Evolutionary conservation across 1,139 yeast genomes (phyloP).

Genomic region (Blastobotrys buckinghamii): DNA sequence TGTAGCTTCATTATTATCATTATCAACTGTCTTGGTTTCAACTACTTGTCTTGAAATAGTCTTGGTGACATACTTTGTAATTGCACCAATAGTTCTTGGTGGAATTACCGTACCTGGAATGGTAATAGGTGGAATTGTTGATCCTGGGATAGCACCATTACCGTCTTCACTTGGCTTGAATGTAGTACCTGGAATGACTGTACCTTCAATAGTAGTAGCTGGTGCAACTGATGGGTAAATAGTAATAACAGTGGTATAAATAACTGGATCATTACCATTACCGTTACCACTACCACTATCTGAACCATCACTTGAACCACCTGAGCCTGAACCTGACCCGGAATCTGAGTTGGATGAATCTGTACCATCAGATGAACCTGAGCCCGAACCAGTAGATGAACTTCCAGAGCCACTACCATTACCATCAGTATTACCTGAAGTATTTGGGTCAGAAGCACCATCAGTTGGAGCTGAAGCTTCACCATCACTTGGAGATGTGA

Average conservation of each 20-base stretch:
- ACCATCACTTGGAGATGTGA: conserved; percentile 8
- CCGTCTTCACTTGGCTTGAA: conserved; percentile 5
- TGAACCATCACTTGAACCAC: neutral
- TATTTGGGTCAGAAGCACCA: neutral
- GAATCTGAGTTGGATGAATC: neutral
- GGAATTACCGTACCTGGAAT: conserved; percentile 15
- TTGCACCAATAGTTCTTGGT: conserved; percentile 12
- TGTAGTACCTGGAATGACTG: conserved; percentile 1
- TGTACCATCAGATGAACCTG: neutral
- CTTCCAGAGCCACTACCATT: neutral
- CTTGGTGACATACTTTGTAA: conserved; percentile 6
- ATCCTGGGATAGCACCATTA: conserved; percentile 13
- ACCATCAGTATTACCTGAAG: neutral
- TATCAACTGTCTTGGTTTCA: neutral
- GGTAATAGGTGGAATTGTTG: conserved; percentile 14
- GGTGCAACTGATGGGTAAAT: conserved; percentile 15
- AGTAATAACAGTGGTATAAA: neutral
- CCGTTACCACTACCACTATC: neutral
- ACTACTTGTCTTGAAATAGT: conserved; percentile 5
- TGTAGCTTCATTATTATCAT: neutral
- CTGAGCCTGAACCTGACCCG: neutral
- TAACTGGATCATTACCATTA: neutral
- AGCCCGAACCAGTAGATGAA: neutral
- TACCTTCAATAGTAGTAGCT: conserved; percentile 13
- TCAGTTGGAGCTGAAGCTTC: neutral